These are phyloP conservation scores for Ascocoryne sarcoides DNA, from an alignment of 2,329 filamentous ascomycete species.

Conservation along the genomic window DNA sequence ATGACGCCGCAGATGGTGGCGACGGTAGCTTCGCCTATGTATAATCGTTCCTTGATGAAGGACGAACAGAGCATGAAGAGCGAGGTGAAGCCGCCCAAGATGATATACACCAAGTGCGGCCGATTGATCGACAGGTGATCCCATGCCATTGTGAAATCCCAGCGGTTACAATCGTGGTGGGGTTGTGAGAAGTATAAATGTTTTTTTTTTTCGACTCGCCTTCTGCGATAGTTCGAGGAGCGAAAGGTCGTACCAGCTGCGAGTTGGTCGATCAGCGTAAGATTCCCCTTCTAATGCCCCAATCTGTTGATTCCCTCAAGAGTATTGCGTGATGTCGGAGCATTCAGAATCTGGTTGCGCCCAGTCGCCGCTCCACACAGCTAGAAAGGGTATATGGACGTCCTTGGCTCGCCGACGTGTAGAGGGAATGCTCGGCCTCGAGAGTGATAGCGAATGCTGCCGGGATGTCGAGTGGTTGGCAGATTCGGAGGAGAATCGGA, in stretches of 20 bases:
- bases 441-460: too few species aligned
- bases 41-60: slow-evolving; percentile 95
- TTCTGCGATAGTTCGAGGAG: too few species aligned
- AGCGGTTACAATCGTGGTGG: not conserved
- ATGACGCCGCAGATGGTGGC: slow-evolving; percentile 82
- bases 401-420: not conserved
- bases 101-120: slow-evolving; percentile 97
- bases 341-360: slow-evolving; percentile 38
- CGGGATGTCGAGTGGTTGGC: too few species aligned
- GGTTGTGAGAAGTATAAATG: not conserved
- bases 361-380: slow-evolving; percentile 38
- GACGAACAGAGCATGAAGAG: slow-evolving; percentile 98
- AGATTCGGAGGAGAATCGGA: too few species aligned
- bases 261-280: too few species aligned
- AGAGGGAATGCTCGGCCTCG: too few species aligned
- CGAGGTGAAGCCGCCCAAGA: slow-evolving; percentile 92
- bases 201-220: too few species aligned
- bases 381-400: slow-evolving; percentile 3
- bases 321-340: slow-evolving; percentile 28
- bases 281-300: slow-evolving; percentile 19
- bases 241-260: too few species aligned
- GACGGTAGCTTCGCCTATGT: slow-evolving; percentile 97
- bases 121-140: slow-evolving; percentile 77
- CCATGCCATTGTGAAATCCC: slow-evolving; percentile 56
- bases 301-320: slow-evolving; percentile 27